Evolutionary conservation across 805 yeast species (phyloP), one percentile per base, ranked within the genome.

Genomic region (Candida pini): DNA sequence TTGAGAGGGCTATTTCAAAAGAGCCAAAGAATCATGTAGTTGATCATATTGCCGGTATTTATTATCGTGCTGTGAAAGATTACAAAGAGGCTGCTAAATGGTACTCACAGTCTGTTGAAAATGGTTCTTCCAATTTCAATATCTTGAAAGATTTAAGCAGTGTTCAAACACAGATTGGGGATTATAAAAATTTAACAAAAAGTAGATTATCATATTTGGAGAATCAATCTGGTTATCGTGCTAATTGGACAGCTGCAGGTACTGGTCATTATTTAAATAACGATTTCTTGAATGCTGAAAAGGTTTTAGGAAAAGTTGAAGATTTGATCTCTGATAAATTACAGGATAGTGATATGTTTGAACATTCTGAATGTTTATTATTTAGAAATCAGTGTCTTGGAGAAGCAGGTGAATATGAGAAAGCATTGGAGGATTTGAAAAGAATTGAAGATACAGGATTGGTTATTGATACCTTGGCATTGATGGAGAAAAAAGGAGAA

Each of bases 211-310:
- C 69, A 25, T 78, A 77, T 49, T 69, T 92, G 58, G 84, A 81
- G 48, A 70, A 73, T 18, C 80, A 73, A 47, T 78, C 92, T 9
- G 95, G 95, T 0, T 84, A 76, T 54, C 73, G 96, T 44, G 88
- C 90, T 41, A 84, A 86, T 53, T 89, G 96, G 96, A 83, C 95
- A 2, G 80, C 81, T 0, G 68, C 83, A 33, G 96, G 95, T 1
- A 69, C 87, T 28, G 95, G 97, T 1, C 86, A 82, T 53, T 85
- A 84, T 56, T 66, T 89, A 53, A 75, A 74, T 54, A 71, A 73
- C 18, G 85, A 88, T 50, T 72, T 68, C 50, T 66, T 64, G 24
- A 75, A 74, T 17, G 90, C 96, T 6, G 79, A 80, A 36, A 73
- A 73, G 36, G 83, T 90, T 2, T 69, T 89, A 47, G 53, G 73